These are phyloP conservation scores for Calocybe gangraenosa DNA, from an alignment of 768 basidiomycete genomes.

Conservation along the genomic window DNA sequence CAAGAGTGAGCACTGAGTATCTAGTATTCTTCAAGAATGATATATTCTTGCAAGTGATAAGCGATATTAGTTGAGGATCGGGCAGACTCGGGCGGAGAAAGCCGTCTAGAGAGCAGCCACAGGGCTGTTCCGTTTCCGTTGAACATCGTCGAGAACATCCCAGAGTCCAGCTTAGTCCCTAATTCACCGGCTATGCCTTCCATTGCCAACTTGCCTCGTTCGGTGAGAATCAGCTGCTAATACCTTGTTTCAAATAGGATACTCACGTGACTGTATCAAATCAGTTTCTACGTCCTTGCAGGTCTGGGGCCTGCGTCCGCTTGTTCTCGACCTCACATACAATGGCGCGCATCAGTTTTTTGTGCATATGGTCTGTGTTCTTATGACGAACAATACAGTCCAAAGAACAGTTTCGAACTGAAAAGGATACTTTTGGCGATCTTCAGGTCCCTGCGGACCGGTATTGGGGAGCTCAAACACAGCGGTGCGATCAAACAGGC, in stretches of 20 bases:
- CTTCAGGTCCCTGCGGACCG: conserved; percentile 71
- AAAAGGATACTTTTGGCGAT: conserved; percentile 95
- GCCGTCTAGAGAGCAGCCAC: conserved; percentile 11
- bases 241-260: background rate
- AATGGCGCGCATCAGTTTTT: conserved; percentile 22
- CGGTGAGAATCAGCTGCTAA: conserved; percentile 17
- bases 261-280: conserved; percentile 31
- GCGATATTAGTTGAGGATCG: conserved; percentile 4
- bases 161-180: background rate
- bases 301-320: conserved; percentile 19
- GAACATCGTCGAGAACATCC: background rate
- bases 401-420: conserved; percentile 60
- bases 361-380: background rate
- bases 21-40: too few species aligned
- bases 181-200: background rate
- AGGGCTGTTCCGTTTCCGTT: conserved; percentile 9
- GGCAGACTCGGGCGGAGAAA: conserved; percentile 21
- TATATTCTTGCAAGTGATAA: too few species aligned
- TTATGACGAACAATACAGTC: conserved; percentile 25
- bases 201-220: conserved; percentile 12
- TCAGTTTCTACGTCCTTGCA: conserved; percentile 18
- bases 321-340: conserved; percentile 28
- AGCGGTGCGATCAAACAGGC: conserved; percentile 56
- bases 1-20: too few species aligned
- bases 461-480: conserved; percentile 99